Evolutionary conservation across 1,284 basidiomycete species (phyloP), one percentile per base, ranked within the genome.

Genomic region (Ganoderma boninense): DNA sequence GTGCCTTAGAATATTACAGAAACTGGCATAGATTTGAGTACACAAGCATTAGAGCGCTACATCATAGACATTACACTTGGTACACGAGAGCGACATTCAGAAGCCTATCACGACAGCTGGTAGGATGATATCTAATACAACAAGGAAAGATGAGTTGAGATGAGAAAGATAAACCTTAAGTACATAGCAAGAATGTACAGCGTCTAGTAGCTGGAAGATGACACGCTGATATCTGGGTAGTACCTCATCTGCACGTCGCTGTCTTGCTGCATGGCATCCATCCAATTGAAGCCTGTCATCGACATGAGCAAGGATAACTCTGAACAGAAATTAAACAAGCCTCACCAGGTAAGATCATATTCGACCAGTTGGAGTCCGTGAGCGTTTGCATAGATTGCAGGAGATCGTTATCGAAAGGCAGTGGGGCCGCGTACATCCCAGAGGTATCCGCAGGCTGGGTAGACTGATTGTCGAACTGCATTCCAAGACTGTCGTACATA

Each of bases 311-410:
- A 38, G 42, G 23, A 35, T 7, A 4, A 14, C 54, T 20, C 26
- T 63, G 42, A 29, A 0, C 32, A 68, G 42, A 32, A 14, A n/a
- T 43, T 6, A 16, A 20, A 16, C 68, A 23, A 6, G 29, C 72
- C 87, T 69, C 74, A 89, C 89, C 86, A 76, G 89, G 85, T 49
- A 89, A 71, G 13, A 84, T 80, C 63, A 87, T 84, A 72, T 87
- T 86, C 56, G 85, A 84, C 87, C 88, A 91, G 1, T 82, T 80
- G 40, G 84, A 81, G 52, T 89, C 85, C 2, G 85, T 81, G 74
- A 91, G 75, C 29, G 86, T 84, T 72, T 89, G 88, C 79, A 91
- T 88, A 20, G 87, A 88, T 68, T 89, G 86, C 74, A 92, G 73
- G 43, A 92, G 83, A 62, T 90, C 89, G 13, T 82, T 80, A 71